Conservation (phyloP, 345 rosid genomes). For the Eucalyptus coolabah region DNA sequence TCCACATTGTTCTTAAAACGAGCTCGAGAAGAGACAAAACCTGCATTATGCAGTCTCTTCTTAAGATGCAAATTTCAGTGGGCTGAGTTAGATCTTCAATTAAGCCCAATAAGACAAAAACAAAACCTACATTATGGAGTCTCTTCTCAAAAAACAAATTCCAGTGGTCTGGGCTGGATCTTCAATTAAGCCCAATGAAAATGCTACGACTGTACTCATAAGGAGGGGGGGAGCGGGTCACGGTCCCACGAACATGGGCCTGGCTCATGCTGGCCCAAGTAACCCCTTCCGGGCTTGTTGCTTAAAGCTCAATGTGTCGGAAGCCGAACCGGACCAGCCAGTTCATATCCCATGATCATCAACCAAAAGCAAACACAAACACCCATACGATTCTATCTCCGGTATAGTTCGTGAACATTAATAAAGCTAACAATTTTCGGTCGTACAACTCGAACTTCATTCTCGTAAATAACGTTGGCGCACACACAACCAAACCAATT, state of each 20-base stretch:
- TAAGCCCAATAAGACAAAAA: neutral
- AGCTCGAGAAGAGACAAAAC: no score
- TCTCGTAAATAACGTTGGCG: neutral
- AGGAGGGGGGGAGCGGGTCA: neutral
- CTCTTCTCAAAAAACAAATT: neutral
- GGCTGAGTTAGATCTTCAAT: neutral
- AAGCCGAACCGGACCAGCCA: neutral
- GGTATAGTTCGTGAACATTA: neutral
- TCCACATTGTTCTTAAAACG: no score
- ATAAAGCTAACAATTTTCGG: neutral
- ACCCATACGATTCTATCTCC: neutral
- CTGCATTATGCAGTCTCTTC: neutral
- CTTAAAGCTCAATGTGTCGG: neutral
- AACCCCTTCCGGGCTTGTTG: neutral
- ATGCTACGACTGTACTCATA: neutral
- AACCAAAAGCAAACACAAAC: neutral
- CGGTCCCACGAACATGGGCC: neutral
- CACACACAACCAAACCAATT: neutral
- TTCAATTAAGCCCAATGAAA: neutral
- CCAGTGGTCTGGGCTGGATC: neutral
- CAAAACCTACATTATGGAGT: neutral
- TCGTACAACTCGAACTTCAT: neutral
- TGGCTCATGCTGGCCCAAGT: neutral
- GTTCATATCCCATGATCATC: neutral
- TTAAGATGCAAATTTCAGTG: neutral